Evolutionary conservation across 108 stramenopile genomes (phyloP), one percentile per base, ranked within the genome.

Genomic region (Skeletonema menzelii): DNA sequence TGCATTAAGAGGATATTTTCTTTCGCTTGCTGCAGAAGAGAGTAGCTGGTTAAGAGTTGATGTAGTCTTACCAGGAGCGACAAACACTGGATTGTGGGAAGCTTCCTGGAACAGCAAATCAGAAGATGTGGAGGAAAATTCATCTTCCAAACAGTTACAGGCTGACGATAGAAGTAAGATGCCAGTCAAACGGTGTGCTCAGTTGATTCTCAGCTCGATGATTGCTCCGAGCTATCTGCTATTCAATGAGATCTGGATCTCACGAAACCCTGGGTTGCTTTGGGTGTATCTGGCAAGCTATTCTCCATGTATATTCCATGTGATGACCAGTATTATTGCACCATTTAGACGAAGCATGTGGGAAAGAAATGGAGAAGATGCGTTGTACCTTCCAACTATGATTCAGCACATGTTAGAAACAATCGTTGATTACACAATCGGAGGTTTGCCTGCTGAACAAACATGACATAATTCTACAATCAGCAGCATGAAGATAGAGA

Each of bases 1-100:
- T 65, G 89, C 89, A 3, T 5, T 88, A 27, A 78, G 88, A 17
- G 87, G 87, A 20, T 92, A 87, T 63, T 86, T 88, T 70, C 57
- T 65, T 40, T 70, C 91, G 2, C 67, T 92, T 28, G 66, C 67
- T 6, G 75, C 82, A 24, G 91, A 92, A 65, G 73, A 78, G 28
- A 59, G 74, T 1, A 67, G 73, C 53, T 80, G 75, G 74, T 67
- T 92, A 42, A 65, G 78, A 20, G 75, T 92, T 5, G 83, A 85
- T 65, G 65, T 92, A 7, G 28, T 80, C 8, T 85, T 84, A 37
- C 91, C 91, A 0, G 89, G 91, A n/a, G 70, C 89, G 0, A 67
- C 81, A 20, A 86, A 87, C 31, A 90, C 91, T 17, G 73, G 68
- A 24, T 60, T 74, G 8, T 74, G 73, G 73, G 24, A 38, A 1